Evolutionary conservation across 179 eudicot species (phyloP), one percentile per base, ranked within the genome.

Genomic region (Sideroxylon spinosum): DNA sequence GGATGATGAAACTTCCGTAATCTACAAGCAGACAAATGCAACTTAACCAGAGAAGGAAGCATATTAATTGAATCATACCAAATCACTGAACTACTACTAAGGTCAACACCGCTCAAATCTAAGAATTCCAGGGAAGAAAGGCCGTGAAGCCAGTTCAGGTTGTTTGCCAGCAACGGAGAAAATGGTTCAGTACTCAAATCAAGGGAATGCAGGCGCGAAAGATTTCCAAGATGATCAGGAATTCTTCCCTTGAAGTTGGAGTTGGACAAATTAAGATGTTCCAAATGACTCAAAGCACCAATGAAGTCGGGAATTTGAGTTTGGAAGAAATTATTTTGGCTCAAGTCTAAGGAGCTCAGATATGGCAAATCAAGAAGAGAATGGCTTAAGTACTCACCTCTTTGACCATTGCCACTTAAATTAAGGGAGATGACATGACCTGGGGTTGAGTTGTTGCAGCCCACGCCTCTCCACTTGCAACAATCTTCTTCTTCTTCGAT

Each of bases 351-450:
- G 14, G 8, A 46, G 22, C 53, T 68, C 7, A 68, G 55, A 20
- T 17, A 68, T n/a, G 72, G 72, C 53, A 68, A 68, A 46, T 46
- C 72, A 68, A 46, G 72, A 25, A 68, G 23, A 68, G 72, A 44
- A 44, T 8, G 11, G 46, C 10, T 46, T 0, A 68, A 37, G 44
- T 37, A n/a, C 72, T 68, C 72, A 68, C 72, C 72, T 37, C 23
- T 17, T 55, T 14, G 60, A 19, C 60, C 44, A 37, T 37, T 55
- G 72, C 72, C 11, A 13, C 37, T 14, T 32, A 68, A 8, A n/a
- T 68, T 22, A 16, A 44, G 26, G 20, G 72, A 19, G 1, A n/a
- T 44, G 13, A 68, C 72, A 68, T 68, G 72, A 10, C 72, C 26
- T 0, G 44, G 44, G 1, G 72, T 37, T 4, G 53, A 32, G 26